These are phyloP conservation scores for Trichoderma reesei DNA, from an alignment of 495 filamentous ascomycete species.

Conservation along the genomic window DNA sequence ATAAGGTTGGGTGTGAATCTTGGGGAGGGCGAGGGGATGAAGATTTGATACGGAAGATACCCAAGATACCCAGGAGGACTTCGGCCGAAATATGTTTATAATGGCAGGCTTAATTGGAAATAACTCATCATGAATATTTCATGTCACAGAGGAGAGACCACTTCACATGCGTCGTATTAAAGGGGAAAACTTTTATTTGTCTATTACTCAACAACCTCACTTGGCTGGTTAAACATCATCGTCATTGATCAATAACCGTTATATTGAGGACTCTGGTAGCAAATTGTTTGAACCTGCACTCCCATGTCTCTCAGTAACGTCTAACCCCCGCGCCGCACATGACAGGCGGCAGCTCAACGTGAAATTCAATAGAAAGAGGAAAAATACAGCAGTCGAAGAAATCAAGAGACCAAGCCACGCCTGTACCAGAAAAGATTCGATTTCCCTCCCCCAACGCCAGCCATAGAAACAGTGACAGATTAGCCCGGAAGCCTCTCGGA, in stretches of 20 bases:
- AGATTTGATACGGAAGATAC: not conserved
- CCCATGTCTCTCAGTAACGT: not conserved
- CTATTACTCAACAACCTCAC: not conserved
- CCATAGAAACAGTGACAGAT: slow-evolving; percentile 8
- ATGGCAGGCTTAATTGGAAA: not conserved
- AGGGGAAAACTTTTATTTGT: not conserved
- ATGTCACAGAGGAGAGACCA: not conserved
- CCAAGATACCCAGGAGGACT: slow-evolving; percentile 1
- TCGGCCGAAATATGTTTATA: not conserved
- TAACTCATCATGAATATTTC: not conserved
- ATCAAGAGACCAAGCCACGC: slow-evolving; percentile 7
- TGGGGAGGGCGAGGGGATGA: not conserved
- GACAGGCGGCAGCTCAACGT: not conserved
- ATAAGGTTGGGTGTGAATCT: not conserved
- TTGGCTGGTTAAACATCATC: not conserved
- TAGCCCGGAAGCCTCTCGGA: slow-evolving; percentile 4
- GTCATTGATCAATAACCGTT: not conserved
- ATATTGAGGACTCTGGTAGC: not conserved
- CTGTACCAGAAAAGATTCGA: slow-evolving; percentile 7
- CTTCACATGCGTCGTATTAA: too few species aligned
- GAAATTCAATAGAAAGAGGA: not conserved
- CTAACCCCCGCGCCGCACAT: not conserved
- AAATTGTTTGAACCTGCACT: not conserved
- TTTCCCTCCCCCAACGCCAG: slow-evolving; percentile 7
- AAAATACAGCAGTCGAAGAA: not conserved